Base-by-base conservation (phyloP, 495 filamentous ascomycete genomes). In the Parathielavia hyrcaniae region DNA sequence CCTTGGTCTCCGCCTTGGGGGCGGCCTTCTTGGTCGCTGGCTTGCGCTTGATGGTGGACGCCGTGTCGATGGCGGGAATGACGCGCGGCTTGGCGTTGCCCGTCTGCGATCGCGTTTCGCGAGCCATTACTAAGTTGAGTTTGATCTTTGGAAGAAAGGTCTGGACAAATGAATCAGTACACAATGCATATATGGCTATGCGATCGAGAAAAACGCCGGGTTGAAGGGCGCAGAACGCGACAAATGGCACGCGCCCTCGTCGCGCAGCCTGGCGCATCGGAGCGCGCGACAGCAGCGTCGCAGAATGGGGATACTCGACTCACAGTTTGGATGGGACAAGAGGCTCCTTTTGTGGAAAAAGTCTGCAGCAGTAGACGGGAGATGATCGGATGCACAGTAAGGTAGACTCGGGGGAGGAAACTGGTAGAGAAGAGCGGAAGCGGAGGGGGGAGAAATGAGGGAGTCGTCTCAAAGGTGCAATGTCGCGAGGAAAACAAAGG, bases 21-120 rank as follows among this genome's bases (percentile, higher is more conserved):
- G 50, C 57, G 16, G 44, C 50, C 49, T 67, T 64, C 73, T 76
- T 77, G 54, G 67, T 53, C 64, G 67, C 71, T 22, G 73, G 62
- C 62, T 71, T 75, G 57, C 76, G 71, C 68, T 74, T 77, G 62
- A 79, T 75, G 40, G 73, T 69, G 35, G 76, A 75, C 52, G 70
- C 74, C 19, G 79, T 79, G 65, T 79, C 72, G 61, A 79, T 68
- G 19, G 73, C 72, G 46, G 73, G 71, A 67, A 81, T 77, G 63
- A 81, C 72, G 63, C 79, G 75, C 58, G 79, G 79, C 61, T 72
- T 73, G 47, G 79, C 76, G 67, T 81, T 78, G 69, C 79, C 79
- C 41, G 79, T 81, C 55, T 67, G 62, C 47, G 78, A 80, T 57
- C 79, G 77, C 52, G 79, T 81, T 73, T 81, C 79, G 64, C 77